phyloP scores from a whole-genome alignment of 2,329 filamentous ascomycete genomes.

The Cladosporium sp. region DNA sequence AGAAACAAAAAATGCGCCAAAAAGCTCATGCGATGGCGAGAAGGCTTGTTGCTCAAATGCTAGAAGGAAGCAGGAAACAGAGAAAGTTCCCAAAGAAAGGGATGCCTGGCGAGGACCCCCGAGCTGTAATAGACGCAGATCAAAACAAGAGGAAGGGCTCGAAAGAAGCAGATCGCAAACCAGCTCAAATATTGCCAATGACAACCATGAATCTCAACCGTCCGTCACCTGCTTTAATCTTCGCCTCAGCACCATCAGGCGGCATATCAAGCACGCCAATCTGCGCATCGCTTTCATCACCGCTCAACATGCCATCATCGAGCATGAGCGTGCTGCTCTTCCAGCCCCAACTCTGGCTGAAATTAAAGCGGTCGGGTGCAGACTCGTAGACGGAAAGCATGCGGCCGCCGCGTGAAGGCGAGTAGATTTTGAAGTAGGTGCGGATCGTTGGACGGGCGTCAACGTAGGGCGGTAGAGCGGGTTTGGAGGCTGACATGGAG shows the following conservation, averaged over 20 bases:
- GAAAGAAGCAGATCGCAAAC: no score
- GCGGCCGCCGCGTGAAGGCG: slow-evolving; percentile 54
- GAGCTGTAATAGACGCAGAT: no score
- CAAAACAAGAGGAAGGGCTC: no score
- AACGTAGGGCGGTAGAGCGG: slow-evolving; percentile 50
- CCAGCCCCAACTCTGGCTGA: slow-evolving; percentile 59
- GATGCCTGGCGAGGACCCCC: no score
- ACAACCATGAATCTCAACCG: slow-evolving; percentile 58
- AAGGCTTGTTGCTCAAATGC: no score
- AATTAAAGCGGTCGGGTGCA: slow-evolving; percentile 56
- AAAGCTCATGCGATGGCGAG: no score
- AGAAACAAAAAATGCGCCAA: no score
- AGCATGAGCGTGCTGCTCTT: slow-evolving; percentile 57
- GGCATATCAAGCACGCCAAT: slow-evolving; percentile 31
- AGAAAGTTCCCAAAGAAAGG: no score
- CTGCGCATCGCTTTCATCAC: slow-evolving; percentile 32
- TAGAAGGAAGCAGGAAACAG: no score
- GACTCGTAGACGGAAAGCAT: slow-evolving; percentile 57
- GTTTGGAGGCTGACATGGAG: background rate
- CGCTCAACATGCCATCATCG: slow-evolving; percentile 41
- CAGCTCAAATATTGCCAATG: slow-evolving; percentile 46
- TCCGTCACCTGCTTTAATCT: slow-evolving; percentile 38
- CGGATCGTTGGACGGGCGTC: slow-evolving; percentile 55
- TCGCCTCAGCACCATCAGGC: slow-evolving; percentile 14
- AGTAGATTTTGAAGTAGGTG: slow-evolving; percentile 61